Conservation (phyloP, 2,329 filamentous ascomycete species). For the Lachnellula subtilissima region DNA sequence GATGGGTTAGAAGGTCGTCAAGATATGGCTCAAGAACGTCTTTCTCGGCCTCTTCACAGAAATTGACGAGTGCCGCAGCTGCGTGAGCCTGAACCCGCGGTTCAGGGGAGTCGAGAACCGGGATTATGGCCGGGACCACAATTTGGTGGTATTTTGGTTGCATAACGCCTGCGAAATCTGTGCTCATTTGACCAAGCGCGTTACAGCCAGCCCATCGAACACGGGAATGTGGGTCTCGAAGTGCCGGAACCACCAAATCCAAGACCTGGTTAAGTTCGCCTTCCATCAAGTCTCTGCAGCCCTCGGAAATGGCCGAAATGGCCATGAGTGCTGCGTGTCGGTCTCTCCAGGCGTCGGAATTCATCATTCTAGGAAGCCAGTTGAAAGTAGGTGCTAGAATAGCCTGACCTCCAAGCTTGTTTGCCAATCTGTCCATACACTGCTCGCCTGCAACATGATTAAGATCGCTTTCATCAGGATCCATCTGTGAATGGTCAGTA, state of each 20-base stretch:
- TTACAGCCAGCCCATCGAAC: slow-evolving; percentile 98
- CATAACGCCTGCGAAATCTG: slow-evolving; percentile 97
- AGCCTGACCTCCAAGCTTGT: slow-evolving; percentile 93
- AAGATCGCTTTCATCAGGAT: slow-evolving; percentile 90
- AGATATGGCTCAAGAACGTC: slow-evolving; percentile 87
- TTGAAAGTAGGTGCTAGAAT: slow-evolving; percentile 90
- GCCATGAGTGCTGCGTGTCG: slow-evolving; percentile 97
- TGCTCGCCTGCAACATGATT: slow-evolving; percentile 98
- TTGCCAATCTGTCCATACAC: slow-evolving; percentile 95
- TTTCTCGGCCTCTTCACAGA: slow-evolving; percentile 97
- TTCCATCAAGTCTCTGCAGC: slow-evolving; percentile 92
- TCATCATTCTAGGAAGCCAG: slow-evolving; percentile 98
- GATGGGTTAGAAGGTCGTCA: slow-evolving; percentile 75
- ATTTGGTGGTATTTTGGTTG: slow-evolving; percentile 89
- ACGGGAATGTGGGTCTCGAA: slow-evolving; percentile 85
- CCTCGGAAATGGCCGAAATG: slow-evolving; percentile 96
- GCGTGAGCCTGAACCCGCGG: slow-evolving; percentile 95
- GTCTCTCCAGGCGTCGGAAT: slow-evolving; percentile 88
- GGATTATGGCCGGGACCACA: slow-evolving; percentile 86
- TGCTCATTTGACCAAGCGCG: slow-evolving; percentile 99
- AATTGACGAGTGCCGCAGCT: slow-evolving; percentile 96
- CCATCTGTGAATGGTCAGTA: slow-evolving; percentile 54
- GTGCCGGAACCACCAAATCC: slow-evolving; percentile 86
- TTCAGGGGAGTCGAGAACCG: slow-evolving; percentile 83
- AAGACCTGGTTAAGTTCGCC: slow-evolving; percentile 91